Evolutionary conservation across 345 rosid species (phyloP).

Genomic region (Firmiana major): DNA sequence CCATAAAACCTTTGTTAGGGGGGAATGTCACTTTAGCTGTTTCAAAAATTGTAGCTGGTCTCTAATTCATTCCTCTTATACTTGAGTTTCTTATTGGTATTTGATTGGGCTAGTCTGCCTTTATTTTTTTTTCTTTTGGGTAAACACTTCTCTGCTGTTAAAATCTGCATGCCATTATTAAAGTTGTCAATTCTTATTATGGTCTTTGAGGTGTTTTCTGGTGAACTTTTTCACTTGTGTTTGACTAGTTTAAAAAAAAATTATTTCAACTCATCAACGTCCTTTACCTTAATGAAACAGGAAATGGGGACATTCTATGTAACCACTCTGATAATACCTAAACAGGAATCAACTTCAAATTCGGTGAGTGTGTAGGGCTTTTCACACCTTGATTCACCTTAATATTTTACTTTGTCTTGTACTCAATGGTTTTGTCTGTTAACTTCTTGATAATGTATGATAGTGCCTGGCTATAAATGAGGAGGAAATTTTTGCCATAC

Average conservation of each 20-base stretch:
- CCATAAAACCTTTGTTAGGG: not conserved
- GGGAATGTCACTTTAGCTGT: not conserved
- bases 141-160: not conserved
- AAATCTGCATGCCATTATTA: not conserved
- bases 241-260: not conserved
- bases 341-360: slow-evolving; percentile 81
- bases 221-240: not conserved
- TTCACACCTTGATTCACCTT: slow-evolving; percentile 16
- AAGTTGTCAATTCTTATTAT: not conserved
- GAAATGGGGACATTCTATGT: slow-evolving; percentile 67
- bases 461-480: slow-evolving; percentile 30
- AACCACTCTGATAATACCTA: slow-evolving; percentile 86
- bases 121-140: not conserved
- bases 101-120: not conserved
- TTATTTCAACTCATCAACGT: slow-evolving; percentile 2
- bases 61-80: not conserved
- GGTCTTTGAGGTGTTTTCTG: not conserved
- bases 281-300: slow-evolving; percentile 29
- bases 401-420: slow-evolving; percentile 11
- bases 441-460: slow-evolving; percentile 29
- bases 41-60: not conserved
- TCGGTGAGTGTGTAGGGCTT: slow-evolving; percentile 54
- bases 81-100: not conserved
- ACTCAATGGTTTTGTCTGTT: not conserved
- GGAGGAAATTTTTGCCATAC: slow-evolving; percentile 80